These are phyloP conservation scores for Aspergillus ibericus DNA, from an alignment of 2,329 filamentous ascomycete species.

Conservation along the genomic window DNA sequence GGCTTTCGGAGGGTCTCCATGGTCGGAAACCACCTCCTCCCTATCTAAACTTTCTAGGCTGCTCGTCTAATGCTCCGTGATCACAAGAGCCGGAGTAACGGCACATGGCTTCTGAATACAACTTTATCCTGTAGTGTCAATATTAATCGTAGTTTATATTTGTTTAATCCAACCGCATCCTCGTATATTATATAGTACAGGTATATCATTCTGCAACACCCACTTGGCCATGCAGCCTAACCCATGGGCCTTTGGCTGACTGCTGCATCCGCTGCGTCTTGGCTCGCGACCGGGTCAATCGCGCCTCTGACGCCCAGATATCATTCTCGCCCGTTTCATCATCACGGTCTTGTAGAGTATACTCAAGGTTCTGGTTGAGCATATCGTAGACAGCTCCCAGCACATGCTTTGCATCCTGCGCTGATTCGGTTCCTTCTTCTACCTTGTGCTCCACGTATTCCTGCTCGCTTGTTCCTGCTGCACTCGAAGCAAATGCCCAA, in stretches of 20 bases:
- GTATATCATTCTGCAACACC: slow-evolving; percentile 22
- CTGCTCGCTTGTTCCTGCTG: slow-evolving; percentile 31
- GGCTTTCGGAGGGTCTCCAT: slow-evolving; percentile 4
- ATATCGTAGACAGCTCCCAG: slow-evolving; percentile 34
- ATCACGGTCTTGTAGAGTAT: slow-evolving; percentile 19
- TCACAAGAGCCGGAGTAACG: not conserved
- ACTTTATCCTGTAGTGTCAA: not conserved
- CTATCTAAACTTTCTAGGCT: not conserved
- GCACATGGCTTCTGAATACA: not conserved
- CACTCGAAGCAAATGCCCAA: slow-evolving; percentile 42
- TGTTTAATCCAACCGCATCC: not conserved
- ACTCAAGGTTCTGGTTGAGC: slow-evolving; percentile 37
- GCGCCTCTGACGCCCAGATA: slow-evolving; percentile 35
- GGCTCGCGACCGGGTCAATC: slow-evolving; percentile 21
- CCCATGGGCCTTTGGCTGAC: slow-evolving; percentile 37
- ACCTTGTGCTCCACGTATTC: slow-evolving; percentile 37
- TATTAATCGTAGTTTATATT: not conserved
- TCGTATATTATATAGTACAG: not conserved
- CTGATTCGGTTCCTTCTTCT: slow-evolving; percentile 31
- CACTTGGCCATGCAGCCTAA: slow-evolving; percentile 37
- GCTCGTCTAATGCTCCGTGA: not conserved
- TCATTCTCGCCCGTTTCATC: slow-evolving; percentile 24
- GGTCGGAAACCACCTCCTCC: not conserved
- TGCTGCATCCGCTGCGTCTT: slow-evolving; percentile 22
- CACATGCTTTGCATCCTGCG: slow-evolving; percentile 29